phyloP scores from a whole-genome alignment of 2,329 filamentous ascomycete genomes.

The Gyromitra esculenta region DNA sequence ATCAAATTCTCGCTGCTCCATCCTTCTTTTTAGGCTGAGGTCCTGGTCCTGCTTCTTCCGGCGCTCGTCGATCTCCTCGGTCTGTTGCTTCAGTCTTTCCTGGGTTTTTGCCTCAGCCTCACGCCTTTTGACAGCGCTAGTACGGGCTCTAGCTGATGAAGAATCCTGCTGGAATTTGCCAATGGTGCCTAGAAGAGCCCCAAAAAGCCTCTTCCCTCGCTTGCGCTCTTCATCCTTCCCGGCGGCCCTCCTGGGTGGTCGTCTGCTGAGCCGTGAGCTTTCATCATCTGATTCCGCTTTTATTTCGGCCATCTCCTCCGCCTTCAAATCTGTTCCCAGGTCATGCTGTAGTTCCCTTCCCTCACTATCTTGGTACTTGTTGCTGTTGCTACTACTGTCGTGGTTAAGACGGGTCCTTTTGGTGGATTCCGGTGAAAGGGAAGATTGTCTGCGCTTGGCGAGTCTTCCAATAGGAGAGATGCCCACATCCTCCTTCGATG shows the following conservation, averaged over 20 bases:
- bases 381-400: slow-evolving; percentile 42
- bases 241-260: slow-evolving; percentile 55
- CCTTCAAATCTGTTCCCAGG: slow-evolving; percentile 49
- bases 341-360: slow-evolving; percentile 56
- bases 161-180: slow-evolving; percentile 73
- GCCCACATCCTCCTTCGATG: slow-evolving; percentile 60
- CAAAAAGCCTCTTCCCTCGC: slow-evolving; percentile 85
- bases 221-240: slow-evolving; percentile 75
- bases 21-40: slow-evolving; percentile 69
- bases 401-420: slow-evolving; percentile 66
- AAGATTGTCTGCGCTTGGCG: slow-evolving; percentile 68
- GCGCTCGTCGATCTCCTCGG: slow-evolving; percentile 74
- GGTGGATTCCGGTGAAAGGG: slow-evolving; percentile 63
- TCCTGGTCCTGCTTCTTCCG: slow-evolving; percentile 73
- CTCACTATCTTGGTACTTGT: slow-evolving; percentile 36
- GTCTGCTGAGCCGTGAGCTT: slow-evolving; percentile 50
- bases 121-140: slow-evolving; percentile 62
- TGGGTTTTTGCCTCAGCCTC: slow-evolving; percentile 86
- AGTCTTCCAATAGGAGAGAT: slow-evolving; percentile 58
- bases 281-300: slow-evolving; percentile 50
- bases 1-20: slow-evolving; percentile 79
- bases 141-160: slow-evolving; percentile 71
- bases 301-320: slow-evolving; percentile 41
- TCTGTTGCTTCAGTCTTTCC: slow-evolving; percentile 77
- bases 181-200: slow-evolving; percentile 79